Conservation (phyloP, 345 rosid genomes). For the Populus simonii region DNA sequence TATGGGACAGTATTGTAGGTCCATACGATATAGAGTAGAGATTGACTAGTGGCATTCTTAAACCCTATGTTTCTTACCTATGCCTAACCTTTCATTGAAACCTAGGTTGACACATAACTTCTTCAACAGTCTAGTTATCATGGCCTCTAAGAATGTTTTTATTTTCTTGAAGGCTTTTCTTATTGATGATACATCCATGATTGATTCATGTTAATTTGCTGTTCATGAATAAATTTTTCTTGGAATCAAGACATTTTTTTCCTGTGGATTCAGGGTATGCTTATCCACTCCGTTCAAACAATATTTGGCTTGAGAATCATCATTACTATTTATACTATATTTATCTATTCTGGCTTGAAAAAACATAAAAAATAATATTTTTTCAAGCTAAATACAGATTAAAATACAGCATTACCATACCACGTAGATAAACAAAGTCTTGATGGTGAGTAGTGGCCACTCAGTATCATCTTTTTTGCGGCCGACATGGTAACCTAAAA, state of each 20-base stretch:
- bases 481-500: neutral
- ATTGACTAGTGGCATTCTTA: slow-evolving; percentile 20
- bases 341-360: too few relatives aligned
- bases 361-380: too few relatives aligned
- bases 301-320: too few relatives aligned
- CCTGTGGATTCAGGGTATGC: too few relatives aligned
- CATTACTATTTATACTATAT: too few relatives aligned
- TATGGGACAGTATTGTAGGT: neutral
- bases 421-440: neutral
- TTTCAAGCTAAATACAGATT: too few relatives aligned
- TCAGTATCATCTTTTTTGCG: neutral
- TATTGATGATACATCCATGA: too few relatives aligned
- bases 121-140: neutral
- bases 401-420: too few relatives aligned
- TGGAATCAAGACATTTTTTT: too few relatives aligned
- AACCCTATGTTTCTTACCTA: neutral
- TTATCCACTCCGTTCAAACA: too few relatives aligned
- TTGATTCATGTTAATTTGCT: too few relatives aligned
- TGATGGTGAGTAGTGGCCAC: neutral
- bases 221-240: too few relatives aligned
- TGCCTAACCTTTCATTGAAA: neutral
- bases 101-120: slow-evolving; percentile 11
- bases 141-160: neutral
- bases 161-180: neutral
- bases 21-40: slow-evolving; percentile 5